A percentile compares a stretch with the other conserved stretches of the same genome.
Evolutionary conservation across 306 rosid genomes (phyloP).

Genomic region (Herpetospermum pedunculosum): DNA sequence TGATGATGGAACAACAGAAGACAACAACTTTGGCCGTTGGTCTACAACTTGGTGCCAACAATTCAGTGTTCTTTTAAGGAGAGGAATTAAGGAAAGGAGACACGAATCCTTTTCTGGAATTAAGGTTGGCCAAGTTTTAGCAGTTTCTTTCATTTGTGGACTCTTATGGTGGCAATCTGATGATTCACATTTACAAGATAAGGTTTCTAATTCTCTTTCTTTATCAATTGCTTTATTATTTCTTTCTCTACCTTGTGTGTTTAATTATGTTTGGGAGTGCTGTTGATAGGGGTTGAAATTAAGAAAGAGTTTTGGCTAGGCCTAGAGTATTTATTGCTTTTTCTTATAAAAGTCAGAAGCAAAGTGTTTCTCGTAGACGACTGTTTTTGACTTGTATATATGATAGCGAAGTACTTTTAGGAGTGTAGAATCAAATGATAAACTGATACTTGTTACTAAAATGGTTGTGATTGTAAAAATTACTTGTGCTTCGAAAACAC

Average conservation of each 20-base stretch:
- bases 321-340: no score
- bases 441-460: no score
- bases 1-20: slow-evolving; percentile 13
- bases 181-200: slow-evolving; percentile 44
- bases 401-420: no score
- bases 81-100: slow-evolving; percentile 61
- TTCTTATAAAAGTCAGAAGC: neutral
- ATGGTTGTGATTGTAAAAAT: no score
- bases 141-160: slow-evolving; percentile 42
- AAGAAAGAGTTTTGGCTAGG: no score
- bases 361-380: no score
- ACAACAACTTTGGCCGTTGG: slow-evolving; percentile 32
- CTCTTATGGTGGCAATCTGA: slow-evolving; percentile 54
- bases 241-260: neutral
- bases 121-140: slow-evolving; percentile 33
- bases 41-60: slow-evolving; percentile 63
- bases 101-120: slow-evolving; percentile 43
- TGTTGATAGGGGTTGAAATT: no score
- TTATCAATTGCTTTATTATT: neutral
- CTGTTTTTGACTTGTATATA: no score
- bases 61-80: slow-evolving; percentile 38
- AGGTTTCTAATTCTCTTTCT: slow-evolving; percentile 19
- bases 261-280: neutral
- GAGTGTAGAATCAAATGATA: no score
- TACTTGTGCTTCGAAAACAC: no score